A percentile compares a stretch with the other conserved stretches of the same genome.
These are phyloP conservation scores for Globisporangium polare DNA, from an alignment of 352 stramenopile species.

Conservation along the genomic window DNA sequence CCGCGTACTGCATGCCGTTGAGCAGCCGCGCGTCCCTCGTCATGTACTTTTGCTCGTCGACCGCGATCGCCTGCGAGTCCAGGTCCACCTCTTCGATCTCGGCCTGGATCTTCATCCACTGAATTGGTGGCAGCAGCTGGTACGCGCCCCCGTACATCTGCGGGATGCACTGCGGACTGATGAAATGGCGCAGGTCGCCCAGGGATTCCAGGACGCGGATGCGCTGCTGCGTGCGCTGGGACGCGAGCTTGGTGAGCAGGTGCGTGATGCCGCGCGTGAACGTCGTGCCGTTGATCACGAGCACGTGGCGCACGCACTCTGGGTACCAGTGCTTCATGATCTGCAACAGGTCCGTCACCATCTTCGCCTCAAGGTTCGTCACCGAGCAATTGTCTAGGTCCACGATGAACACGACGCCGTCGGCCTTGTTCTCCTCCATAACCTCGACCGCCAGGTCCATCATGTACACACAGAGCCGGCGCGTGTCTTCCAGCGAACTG, in stretches of 20 bases:
- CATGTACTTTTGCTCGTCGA: conserved; percentile 47
- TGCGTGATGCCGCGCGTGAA: conserved; percentile 50
- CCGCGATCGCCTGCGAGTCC: conserved; percentile 22
- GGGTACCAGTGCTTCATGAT: conserved; percentile 64
- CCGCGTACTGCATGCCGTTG: conserved; percentile 82
- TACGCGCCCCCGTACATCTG: conserved; percentile 64
- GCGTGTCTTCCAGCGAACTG: conserved; percentile 64
- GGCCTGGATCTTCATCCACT: conserved; percentile 67
- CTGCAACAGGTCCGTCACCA: conserved; percentile 61
- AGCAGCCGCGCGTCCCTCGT: conserved; percentile 51
- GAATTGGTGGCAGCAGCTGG: conserved; percentile 37
- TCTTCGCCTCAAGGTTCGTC: conserved; percentile 50
- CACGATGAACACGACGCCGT: conserved; percentile 67
- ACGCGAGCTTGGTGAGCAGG: conserved; percentile 46
- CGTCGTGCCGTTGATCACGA: conserved; percentile 62
- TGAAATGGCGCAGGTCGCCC: conserved; percentile 44
- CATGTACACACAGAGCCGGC: conserved; percentile 67
- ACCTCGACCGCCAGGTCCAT: conserved; percentile 68
- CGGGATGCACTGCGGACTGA: conserved; percentile 43
- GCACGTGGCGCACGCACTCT: conserved; percentile 50
- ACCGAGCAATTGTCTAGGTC: conserved; percentile 50
- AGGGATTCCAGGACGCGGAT: conserved; percentile 45
- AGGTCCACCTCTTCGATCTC: conserved; percentile 73
- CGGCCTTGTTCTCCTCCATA: conserved; percentile 62
- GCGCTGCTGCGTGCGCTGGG: conserved; percentile 38